Evolutionary conservation across 768 basidiomycete species (phyloP).

Genomic region (Omphalotus guepiniiformis): DNA sequence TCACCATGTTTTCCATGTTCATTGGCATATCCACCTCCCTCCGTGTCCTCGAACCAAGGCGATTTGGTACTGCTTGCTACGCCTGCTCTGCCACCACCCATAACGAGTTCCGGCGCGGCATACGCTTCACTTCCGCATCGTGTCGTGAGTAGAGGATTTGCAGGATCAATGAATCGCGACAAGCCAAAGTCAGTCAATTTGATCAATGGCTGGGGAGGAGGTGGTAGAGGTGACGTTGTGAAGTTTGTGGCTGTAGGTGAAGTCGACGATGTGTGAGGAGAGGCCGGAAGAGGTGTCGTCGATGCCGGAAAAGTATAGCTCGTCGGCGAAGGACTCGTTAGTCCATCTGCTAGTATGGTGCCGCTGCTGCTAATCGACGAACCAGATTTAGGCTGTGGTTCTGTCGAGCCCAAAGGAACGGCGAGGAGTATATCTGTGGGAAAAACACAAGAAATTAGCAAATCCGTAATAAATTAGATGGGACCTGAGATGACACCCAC

Average conservation of each 20-base stretch:
- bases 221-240: slow-evolving; percentile 20
- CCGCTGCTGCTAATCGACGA: background rate
- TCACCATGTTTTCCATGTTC: slow-evolving; percentile 6
- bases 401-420: background rate
- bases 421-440: slow-evolving; percentile 9
- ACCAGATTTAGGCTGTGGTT: background rate
- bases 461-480: no score
- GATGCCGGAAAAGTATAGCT: slow-evolving; percentile 4
- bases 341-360: background rate
- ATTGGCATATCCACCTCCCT: background rate
- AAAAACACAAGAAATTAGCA: background rate
- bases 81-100: slow-evolving; percentile 29
- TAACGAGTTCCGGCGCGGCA: slow-evolving; percentile 75
- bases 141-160: slow-evolving; percentile 60
- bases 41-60: slow-evolving; percentile 1
- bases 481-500: slow-evolving; percentile 33
- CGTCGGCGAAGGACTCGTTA: slow-evolving; percentile 1
- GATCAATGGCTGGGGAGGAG: slow-evolving; percentile 54
- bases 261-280: background rate
- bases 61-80: slow-evolving; percentile 13
- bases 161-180: slow-evolving; percentile 74
- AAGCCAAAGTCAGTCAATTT: slow-evolving; percentile 89
- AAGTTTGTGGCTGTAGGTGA: background rate
- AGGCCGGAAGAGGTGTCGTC: background rate
- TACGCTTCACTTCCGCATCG: slow-evolving; percentile 88